Evolutionary conservation across 2,329 filamentous ascomycete species (phyloP).

Genomic region (Xylaria sp.): DNA sequence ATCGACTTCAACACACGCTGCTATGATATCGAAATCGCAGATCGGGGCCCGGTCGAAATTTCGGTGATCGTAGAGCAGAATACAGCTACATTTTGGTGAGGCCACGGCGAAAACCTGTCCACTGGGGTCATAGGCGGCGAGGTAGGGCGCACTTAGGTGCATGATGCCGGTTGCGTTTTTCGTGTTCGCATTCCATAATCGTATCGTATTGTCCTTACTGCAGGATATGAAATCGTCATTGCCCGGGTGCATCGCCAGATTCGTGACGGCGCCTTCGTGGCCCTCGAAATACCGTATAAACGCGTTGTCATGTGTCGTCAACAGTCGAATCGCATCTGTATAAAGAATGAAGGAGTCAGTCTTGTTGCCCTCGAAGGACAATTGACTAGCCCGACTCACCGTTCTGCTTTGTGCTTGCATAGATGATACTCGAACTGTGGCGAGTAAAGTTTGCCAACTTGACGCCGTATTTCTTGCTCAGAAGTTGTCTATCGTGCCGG

Average conservation of each 20-base stretch:
- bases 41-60: conserved; percentile 94
- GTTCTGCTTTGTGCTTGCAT: conserved; percentile 93
- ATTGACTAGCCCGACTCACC: conserved; percentile 42
- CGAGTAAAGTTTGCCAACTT: conserved; percentile 94
- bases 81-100: conserved; percentile 69
- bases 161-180: conserved; percentile 76
- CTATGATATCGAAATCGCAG: conserved; percentile 72
- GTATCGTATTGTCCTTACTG: conserved; percentile 82
- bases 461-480: conserved; percentile 95
- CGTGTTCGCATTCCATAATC: conserved; percentile 82
- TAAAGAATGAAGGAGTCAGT: background rate
- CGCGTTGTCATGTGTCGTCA: conserved; percentile 89
- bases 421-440: conserved; percentile 83
- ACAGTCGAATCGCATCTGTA: conserved; percentile 74
- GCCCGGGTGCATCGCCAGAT: conserved; percentile 75
- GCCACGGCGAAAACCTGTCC: conserved; percentile 88
- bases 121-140: conserved; percentile 87
- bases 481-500: conserved; percentile 78
- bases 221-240: conserved; percentile 90
- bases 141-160: conserved; percentile 71
- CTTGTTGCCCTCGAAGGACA: background rate
- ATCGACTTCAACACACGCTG: conserved; percentile 45
- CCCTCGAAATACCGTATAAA: conserved; percentile 96
- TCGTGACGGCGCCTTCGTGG: conserved; percentile 79
- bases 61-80: conserved; percentile 87